Evolutionary conservation across 768 basidiomycete genomes (phyloP).

Genomic region (Tephrocybe sp.): DNA sequence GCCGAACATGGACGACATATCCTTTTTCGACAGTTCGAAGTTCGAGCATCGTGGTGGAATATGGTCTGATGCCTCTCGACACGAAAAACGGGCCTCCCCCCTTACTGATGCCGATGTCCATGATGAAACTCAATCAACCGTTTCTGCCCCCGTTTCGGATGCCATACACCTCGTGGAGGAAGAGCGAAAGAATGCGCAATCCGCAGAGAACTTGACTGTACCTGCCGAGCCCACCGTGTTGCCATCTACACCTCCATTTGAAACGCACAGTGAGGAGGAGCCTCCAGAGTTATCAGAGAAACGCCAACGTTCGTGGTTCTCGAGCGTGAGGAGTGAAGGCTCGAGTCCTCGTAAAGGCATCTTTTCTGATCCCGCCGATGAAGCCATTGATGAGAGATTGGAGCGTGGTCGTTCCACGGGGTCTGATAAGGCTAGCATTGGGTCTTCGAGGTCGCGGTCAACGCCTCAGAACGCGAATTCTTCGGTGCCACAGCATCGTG

Average conservation of each 20-base stretch:
- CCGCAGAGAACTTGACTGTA: slow-evolving; percentile 20
- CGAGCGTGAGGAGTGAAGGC: slow-evolving; percentile 40
- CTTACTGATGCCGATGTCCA: slow-evolving; percentile 13
- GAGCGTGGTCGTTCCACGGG: slow-evolving; percentile 38
- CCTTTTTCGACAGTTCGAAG: slow-evolving; percentile 82
- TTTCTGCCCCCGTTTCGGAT: slow-evolving; percentile 34
- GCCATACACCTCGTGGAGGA: slow-evolving; percentile 8
- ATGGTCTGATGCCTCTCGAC: slow-evolving; percentile 74
- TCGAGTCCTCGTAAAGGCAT: slow-evolving; percentile 21
- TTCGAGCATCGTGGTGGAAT: slow-evolving; percentile 83
- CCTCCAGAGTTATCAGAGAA: slow-evolving; percentile 23
- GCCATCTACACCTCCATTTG: slow-evolving; percentile 8
- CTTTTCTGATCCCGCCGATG: slow-evolving; percentile 18
- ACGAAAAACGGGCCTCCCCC: slow-evolving; percentile 27
- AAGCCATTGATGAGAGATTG: slow-evolving; percentile 23
- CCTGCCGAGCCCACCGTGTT: slow-evolving; percentile 7
- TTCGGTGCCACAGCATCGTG: slow-evolving; percentile 13
- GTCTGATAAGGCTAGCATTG: slow-evolving; percentile 22
- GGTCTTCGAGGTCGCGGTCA: slow-evolving; percentile 31
- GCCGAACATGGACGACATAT: slow-evolving; percentile 98
- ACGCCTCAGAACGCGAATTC: slow-evolving; percentile 27
- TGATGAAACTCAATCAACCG: slow-evolving; percentile 32
- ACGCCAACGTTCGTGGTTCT: slow-evolving; percentile 62
- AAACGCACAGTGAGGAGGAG: slow-evolving; percentile 12
- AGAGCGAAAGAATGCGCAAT: slow-evolving; percentile 9